These are phyloP conservation scores for Vanilla planifolia DNA, from an alignment of 106 monocot species.

Conservation along the genomic window DNA sequence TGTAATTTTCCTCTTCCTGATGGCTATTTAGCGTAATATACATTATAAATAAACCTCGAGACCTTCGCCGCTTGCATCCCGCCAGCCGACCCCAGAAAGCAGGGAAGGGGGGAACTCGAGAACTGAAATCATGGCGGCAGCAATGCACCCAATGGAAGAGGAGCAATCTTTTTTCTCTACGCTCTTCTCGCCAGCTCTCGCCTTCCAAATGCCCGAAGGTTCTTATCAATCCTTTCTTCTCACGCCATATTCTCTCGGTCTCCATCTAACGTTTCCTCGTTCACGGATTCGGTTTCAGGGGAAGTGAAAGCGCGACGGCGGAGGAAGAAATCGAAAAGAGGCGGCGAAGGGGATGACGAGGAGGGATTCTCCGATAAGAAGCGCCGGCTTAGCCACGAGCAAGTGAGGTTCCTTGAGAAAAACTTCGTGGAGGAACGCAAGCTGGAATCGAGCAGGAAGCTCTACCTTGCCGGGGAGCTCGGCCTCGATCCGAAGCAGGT, in stretches of 20 bases:
- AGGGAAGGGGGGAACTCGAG: background rate
- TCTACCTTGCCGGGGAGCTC: slow-evolving; percentile 41
- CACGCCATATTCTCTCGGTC: background rate
- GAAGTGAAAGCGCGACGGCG: slow-evolving; percentile 17
- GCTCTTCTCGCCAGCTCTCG: background rate
- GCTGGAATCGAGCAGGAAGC: slow-evolving; percentile 57
- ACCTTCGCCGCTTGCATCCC: background rate
- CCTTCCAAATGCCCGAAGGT: slow-evolving; percentile 13
- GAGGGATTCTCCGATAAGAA: slow-evolving; percentile 31
- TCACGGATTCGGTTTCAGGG: slow-evolving; percentile 6
- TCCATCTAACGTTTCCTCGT: background rate
- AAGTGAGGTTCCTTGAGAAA: slow-evolving; percentile 56
- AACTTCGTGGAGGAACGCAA: slow-evolving; percentile 56
- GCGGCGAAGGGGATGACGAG: background rate
- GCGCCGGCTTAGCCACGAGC: slow-evolving; percentile 47
- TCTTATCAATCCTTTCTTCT: background rate
- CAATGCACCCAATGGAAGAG: slow-evolving; percentile 6
- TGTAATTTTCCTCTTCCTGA: background rate
- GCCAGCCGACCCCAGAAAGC: background rate
- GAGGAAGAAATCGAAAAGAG: slow-evolving; percentile 26
- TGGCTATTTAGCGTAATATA: background rate
- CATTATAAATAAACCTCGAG: slow-evolving; percentile 11
- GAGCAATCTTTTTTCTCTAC: background rate
- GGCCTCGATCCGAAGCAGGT: slow-evolving; percentile 75
- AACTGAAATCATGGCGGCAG: background rate